phyloP scores from a whole-genome alignment of 2,329 filamentous ascomycete genomes.

The Epicoccum sorghinum region DNA sequence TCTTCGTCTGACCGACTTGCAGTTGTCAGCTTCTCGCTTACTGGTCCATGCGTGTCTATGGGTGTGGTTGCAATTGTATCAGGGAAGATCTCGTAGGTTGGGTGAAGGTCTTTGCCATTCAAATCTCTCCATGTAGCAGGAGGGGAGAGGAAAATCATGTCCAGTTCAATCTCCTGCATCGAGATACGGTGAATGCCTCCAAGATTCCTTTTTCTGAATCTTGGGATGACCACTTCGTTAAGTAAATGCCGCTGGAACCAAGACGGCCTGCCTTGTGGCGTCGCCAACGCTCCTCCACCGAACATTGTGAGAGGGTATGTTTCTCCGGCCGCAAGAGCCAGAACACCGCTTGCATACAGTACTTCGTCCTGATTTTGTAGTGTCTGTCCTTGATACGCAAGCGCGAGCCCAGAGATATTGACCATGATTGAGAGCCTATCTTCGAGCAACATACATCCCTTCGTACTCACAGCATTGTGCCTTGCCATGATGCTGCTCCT shows the following conservation, averaged over 20 bases:
- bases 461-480: constrained; percentile 13
- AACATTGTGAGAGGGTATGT: constrained; percentile 20
- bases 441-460: constrained; percentile 15
- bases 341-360: constrained; percentile 10
- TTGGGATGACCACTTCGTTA: constrained; percentile 10
- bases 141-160: constrained; percentile 15
- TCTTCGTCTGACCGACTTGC: neutral
- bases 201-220: constrained; percentile 5
- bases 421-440: constrained; percentile 24
- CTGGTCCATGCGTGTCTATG: neutral
- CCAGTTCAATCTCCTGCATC: constrained; percentile 15
- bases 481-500: constrained; percentile 21
- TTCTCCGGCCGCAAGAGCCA: constrained; percentile 23
- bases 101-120: neutral
- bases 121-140: neutral
- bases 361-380: constrained; percentile 12
- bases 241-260: constrained; percentile 14
- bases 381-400: constrained; percentile 18
- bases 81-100: constrained; percentile 2
- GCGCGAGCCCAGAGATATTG: constrained; percentile 19
- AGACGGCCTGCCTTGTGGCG: constrained; percentile 2
- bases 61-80: constrained; percentile 1
- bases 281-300: neutral
- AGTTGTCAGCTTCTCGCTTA: neutral
- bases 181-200: constrained; percentile 16